Evolutionary conservation across 2,329 filamentous ascomycete species (phyloP).

Genomic region (Fusarium pseudograminearum): DNA sequence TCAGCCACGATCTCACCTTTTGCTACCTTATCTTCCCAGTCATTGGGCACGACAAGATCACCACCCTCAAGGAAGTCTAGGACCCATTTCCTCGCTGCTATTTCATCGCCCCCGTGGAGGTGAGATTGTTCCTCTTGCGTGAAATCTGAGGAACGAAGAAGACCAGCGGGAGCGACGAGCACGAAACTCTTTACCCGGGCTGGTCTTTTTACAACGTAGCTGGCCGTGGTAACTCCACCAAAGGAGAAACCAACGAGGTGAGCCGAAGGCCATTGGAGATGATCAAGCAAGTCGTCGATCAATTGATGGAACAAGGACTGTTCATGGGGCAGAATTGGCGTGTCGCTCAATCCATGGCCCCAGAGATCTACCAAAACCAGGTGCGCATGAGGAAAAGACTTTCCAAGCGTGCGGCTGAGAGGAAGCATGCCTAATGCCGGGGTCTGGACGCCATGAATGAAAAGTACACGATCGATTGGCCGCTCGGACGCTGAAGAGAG

Average conservation of each 20-base stretch:
- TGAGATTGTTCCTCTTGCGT: conserved; percentile 40
- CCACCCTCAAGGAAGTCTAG: conserved; percentile 59
- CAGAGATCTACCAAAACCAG: conserved; percentile 62
- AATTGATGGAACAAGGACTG: conserved; percentile 57
- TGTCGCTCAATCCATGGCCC: conserved; percentile 66
- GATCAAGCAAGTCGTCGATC: conserved; percentile 55
- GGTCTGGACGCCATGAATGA: conserved; percentile 65
- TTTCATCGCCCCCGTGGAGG: conserved; percentile 48
- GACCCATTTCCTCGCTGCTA: conserved; percentile 51
- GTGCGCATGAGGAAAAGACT: conserved; percentile 52
- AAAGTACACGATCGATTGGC: conserved; percentile 51
- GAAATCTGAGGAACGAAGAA: conserved; percentile 51
- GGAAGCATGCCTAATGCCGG: conserved; percentile 62
- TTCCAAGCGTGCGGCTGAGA: conserved; percentile 53
- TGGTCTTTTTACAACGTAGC: conserved; percentile 52
- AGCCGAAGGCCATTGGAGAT: conserved; percentile 56
- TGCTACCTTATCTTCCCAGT: conserved; percentile 58
- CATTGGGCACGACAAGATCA: conserved; percentile 54
- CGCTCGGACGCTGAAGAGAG: conserved; percentile 16
- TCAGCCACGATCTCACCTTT: conserved; percentile 60
- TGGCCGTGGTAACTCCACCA: conserved; percentile 56
- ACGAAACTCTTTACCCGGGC: conserved; percentile 50
- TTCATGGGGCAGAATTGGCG: conserved; percentile 57
- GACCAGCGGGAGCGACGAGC: conserved; percentile 62
- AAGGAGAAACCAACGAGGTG: conserved; percentile 65